Percentiles rank a stretch among this genome's conserved stretches.
Conservation (phyloP, 306 rosid species). For the Ziziphus jujuba region DNA sequence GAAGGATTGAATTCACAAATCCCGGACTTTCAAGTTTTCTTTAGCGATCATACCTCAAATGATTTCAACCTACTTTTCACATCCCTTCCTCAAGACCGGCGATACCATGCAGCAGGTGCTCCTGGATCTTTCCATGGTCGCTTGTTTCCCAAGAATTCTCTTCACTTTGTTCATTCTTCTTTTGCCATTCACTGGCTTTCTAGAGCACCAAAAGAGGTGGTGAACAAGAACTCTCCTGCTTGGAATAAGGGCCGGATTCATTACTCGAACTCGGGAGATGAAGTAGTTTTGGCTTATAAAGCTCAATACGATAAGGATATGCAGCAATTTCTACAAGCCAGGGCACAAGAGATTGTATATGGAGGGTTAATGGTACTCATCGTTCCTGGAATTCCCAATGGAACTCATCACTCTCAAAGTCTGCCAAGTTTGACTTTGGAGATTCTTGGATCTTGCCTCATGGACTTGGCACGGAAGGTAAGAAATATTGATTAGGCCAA, state of each 20-base stretch:
- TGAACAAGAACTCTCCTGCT: slow-evolving; percentile 26
- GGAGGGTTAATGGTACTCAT: too few relatives aligned
- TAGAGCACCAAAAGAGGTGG: slow-evolving; percentile 14
- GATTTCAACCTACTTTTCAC: slow-evolving; percentile 32
- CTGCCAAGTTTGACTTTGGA: too few relatives aligned
- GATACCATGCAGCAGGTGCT: slow-evolving; percentile 10
- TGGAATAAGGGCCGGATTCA: slow-evolving; percentile 29
- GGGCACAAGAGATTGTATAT: too few relatives aligned
- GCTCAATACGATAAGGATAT: slow-evolving; percentile 26
- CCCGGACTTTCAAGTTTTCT: slow-evolving; percentile 33
- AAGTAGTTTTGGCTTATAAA: slow-evolving; percentile 14
- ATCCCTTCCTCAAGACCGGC: slow-evolving; percentile 13
- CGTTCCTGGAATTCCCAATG: too few relatives aligned
- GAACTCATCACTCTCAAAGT: too few relatives aligned
- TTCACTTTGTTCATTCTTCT: slow-evolving; percentile 29
- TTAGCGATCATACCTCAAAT: slow-evolving; percentile 17
- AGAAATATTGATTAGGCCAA: too few relatives aligned
- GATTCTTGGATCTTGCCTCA: too few relatives aligned
- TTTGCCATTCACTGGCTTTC: slow-evolving; percentile 18
- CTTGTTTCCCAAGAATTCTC: slow-evolving; percentile 18
- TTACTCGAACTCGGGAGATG: slow-evolving; percentile 5
- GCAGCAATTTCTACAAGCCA: slow-evolving; percentile 8
- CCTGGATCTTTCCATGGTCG: slow-evolving; percentile 24
- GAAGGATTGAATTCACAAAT: not conserved
- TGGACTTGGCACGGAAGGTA: too few relatives aligned